These are phyloP conservation scores for Oidium heveae DNA, from an alignment of 2,329 filamentous ascomycete genomes.

Conservation along the genomic window DNA sequence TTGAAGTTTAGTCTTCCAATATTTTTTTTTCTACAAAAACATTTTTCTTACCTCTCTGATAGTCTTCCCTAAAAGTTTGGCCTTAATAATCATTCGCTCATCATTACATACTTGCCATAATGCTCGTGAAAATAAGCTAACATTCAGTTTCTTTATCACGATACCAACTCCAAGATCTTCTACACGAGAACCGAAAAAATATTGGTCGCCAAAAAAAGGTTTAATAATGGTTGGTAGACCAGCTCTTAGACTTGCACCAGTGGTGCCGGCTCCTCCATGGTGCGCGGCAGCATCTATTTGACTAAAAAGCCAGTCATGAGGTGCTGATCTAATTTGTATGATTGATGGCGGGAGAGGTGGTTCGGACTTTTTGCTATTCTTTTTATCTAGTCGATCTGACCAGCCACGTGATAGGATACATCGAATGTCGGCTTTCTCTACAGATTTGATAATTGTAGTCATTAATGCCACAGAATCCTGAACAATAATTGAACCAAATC, in stretches of 20 bases:
- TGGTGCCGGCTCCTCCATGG: conserved; percentile 86
- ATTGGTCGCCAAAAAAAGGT: conserved; percentile 95
- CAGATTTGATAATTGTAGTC: conserved; percentile 75
- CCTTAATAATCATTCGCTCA: conserved; percentile 76
- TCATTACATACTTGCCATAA: conserved; percentile 81
- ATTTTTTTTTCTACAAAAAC: no score
- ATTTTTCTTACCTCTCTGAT: conserved; percentile 49
- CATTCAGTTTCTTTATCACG: conserved; percentile 68
- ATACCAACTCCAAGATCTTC: conserved; percentile 87
- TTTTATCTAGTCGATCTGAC: conserved; percentile 56
- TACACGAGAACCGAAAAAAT: conserved; percentile 75
- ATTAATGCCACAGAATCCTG: conserved; percentile 73
- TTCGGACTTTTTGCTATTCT: conserved; percentile 25
- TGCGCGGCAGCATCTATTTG: conserved; percentile 89
- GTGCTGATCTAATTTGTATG: conserved; percentile 65
- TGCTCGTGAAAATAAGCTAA: conserved; percentile 60
- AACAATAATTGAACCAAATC: conserved; percentile 90
- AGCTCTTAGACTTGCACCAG: conserved; percentile 71
- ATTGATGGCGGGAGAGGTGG: conserved; percentile 56
- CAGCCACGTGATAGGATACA: conserved; percentile 93
- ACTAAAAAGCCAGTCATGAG: conserved; percentile 88
- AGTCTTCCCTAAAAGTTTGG: conserved; percentile 54
- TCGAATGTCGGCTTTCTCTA: conserved; percentile 72
- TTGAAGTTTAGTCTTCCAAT: not conserved
- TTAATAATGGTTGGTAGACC: conserved; percentile 86